Evolutionary conservation across 257 asterid species (phyloP), one percentile per base, ranked within the genome.

Genomic region (Fraxinus cuspidata): DNA sequence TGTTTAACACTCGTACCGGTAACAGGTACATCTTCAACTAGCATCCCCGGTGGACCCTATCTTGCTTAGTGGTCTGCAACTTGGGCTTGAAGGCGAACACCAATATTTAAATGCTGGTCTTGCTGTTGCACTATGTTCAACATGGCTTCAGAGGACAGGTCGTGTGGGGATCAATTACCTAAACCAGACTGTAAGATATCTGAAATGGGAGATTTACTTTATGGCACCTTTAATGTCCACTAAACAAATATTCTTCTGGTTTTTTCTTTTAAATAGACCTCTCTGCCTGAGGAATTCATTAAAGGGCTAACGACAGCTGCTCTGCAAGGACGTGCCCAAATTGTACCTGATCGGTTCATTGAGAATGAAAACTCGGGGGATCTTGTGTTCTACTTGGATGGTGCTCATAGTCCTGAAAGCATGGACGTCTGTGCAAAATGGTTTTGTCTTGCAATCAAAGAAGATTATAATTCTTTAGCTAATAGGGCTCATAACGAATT

Each of bases 361-460:
- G 97, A 90, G 79, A 82, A 83, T 80, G 90, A 90, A 77, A 89
- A 86, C 82, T 79, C 81, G 42, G 92, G 90, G 82, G 91, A 92
- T 80, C 92, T 96, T 70, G 91, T 90, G 79, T 96, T 93, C 85
- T 93, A 93, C 85, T 80, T 96, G 79, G 99, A 96, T 83, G 99
- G 99, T 77, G 99, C 99, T 77, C 98, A 96, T 82, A 93, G 98
- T 85, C 99, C 99, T 63, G 98, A 96, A 89, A 96, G 99, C 91
- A 96, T 96, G 99, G 99, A 96, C 12, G 99, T 84, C 63, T 96
- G 98, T 85, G 99, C 95, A 78, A 89, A 92, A 79, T 96, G 98
- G 99, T 96, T 93, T 87, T 85, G 86, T 53, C 77, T 82, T 53
- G 98, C 97, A 79, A 87, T 88, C 76, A 82, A 82, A 84, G 92